A percentile compares a stretch with the other conserved stretches of the same genome.
These are phyloP conservation scores for Pelargonium fulgidum DNA, from an alignment of 441 rosid genomes.

Conservation along the genomic window DNA sequence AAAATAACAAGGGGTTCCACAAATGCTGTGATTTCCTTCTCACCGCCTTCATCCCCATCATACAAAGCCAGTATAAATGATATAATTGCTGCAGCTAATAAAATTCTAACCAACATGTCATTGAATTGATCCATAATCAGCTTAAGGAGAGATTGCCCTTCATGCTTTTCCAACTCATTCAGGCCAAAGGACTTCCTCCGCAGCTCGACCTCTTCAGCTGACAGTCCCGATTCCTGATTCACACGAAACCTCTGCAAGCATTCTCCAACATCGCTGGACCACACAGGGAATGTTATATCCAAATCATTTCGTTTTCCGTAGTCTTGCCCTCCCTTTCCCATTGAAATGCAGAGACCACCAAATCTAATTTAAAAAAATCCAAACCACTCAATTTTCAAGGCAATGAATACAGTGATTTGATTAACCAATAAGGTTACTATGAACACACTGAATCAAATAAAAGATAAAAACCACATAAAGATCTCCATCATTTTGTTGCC, in stretches of 20 bases:
- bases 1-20: conserved; percentile 45
- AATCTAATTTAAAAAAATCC: too few species aligned
- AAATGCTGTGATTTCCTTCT: conserved; percentile 38
- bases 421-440: background rate
- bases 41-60: conserved; percentile 31
- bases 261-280: conserved; percentile 28
- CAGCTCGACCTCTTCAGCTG: conserved; percentile 20
- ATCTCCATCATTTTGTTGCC: too few species aligned
- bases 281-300: conserved; percentile 25
- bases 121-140: conserved; percentile 35
- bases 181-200: conserved; percentile 25
- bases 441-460: too few species aligned
- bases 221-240: conserved; percentile 21
- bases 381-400: too few species aligned
- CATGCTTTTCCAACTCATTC: conserved; percentile 37
- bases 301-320: background rate
- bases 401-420: background rate
- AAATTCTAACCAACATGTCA: conserved; percentile 35
- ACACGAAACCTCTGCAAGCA: conserved; percentile 31
- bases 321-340: background rate
- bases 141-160: conserved; percentile 29
- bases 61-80: conserved; percentile 39
- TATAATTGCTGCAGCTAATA: conserved; percentile 32
- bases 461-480: too few species aligned
- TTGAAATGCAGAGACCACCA: background rate